Percentiles rank a stretch among this genome's conserved stretches.
Evolutionary conservation across 148 eudicot genomes (phyloP).

Genomic region (Suaeda aralocaspica): DNA sequence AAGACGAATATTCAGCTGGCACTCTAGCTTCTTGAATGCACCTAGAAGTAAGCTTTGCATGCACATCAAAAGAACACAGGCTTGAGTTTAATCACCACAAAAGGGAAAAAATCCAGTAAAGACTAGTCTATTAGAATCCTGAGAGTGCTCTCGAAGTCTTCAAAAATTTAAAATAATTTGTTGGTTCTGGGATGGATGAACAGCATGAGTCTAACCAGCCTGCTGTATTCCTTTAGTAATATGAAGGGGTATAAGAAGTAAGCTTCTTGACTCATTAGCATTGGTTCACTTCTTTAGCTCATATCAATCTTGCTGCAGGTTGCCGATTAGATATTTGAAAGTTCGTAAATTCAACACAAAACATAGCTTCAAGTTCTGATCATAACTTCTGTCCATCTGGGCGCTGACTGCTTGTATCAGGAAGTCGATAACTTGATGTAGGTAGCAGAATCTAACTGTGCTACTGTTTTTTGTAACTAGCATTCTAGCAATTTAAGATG

Average conservation of each 20-base stretch:
- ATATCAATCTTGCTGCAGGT: conserved; percentile 20
- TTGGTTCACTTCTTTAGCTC: background rate
- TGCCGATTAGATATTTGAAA: conserved; percentile 8
- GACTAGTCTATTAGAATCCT: no score
- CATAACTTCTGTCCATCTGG: background rate
- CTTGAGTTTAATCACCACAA: background rate
- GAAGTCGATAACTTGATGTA: background rate
- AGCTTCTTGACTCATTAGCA: background rate
- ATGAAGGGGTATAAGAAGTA: background rate
- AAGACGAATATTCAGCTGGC: background rate
- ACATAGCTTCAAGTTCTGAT: background rate
- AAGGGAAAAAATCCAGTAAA: no score
- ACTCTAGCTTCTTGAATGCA: background rate
- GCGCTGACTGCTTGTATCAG: background rate
- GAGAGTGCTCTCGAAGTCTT: background rate
- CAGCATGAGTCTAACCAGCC: background rate
- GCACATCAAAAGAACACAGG: background rate
- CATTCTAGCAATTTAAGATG: no score
- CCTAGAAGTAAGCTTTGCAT: background rate
- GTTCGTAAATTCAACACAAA: background rate
- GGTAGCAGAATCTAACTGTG: background rate
- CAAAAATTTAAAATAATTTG: no score
- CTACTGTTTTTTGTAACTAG: background rate
- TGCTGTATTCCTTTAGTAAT: background rate
- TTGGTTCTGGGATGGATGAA: no score